phyloP scores from a whole-genome alignment of 2,329 filamentous ascomycete genomes.

The Fusarium luffae region DNA sequence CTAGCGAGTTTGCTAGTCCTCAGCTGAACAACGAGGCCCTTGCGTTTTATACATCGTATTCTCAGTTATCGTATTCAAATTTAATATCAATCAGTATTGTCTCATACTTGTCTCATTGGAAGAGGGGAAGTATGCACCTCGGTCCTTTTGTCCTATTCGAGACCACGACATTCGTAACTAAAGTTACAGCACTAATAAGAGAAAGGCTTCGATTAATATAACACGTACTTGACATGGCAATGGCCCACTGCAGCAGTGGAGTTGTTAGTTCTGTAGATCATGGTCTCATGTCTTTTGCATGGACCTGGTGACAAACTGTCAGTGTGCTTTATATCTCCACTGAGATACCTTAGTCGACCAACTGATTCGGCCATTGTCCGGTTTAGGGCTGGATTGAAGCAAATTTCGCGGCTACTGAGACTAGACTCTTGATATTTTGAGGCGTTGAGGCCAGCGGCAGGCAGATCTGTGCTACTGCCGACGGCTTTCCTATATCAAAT shows the following conservation, averaged over 20 bases:
- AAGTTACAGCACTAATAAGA: neutral
- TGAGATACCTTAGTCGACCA: neutral
- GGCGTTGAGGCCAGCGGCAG: neutral
- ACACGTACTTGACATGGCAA: neutral
- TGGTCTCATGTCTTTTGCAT: neutral
- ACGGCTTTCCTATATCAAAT: neutral
- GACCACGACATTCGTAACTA: neutral
- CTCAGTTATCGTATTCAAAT: neutral
- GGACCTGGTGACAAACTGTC: neutral
- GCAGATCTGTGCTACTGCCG: neutral
- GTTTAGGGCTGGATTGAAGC: neutral
- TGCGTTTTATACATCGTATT: constrained; percentile 22
- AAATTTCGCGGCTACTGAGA: neutral
- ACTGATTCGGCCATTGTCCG: neutral
- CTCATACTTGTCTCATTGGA: neutral
- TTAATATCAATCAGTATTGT: neutral
- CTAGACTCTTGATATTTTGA: neutral
- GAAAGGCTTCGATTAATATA: neutral
- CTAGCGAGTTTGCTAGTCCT: constrained; percentile 12
- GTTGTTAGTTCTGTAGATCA: constrained; percentile 19
- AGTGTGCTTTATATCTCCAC: neutral
- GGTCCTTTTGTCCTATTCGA: neutral
- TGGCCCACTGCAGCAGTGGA: neutral
- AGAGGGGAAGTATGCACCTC: neutral
- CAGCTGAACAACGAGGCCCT: constrained; percentile 10